Percentiles rank a stretch among this genome's conserved stretches.
These are phyloP conservation scores for Ceratobasidium papillatum DNA, from an alignment of 1,284 basidiomycete species.

Conservation along the genomic window DNA sequence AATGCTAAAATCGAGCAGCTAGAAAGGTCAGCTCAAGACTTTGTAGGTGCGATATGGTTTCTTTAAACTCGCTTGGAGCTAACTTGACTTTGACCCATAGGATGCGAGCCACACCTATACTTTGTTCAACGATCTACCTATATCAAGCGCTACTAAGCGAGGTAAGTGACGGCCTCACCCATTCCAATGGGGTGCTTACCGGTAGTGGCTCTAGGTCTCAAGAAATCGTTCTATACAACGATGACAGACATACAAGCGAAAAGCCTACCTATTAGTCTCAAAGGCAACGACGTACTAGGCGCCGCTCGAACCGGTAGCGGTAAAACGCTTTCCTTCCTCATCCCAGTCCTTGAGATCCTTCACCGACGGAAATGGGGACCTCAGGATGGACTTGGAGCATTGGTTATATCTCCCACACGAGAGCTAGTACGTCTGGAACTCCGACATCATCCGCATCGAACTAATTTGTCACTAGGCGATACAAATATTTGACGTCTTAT, in stretches of 20 bases:
- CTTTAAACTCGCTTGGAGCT: not conserved
- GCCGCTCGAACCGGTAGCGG: constrained; percentile 84
- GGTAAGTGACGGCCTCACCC: constrained; percentile 55
- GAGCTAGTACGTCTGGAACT: constrained; percentile 74
- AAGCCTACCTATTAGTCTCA: constrained; percentile 70
- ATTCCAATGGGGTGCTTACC: not conserved
- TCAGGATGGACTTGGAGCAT: constrained; percentile 86
- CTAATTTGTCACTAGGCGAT: constrained; percentile 69
- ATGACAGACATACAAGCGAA: constrained; percentile 85
- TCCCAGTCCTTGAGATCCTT: constrained; percentile 79
- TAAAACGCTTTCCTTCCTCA: constrained; percentile 84
- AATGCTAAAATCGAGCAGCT: constrained; percentile 37
- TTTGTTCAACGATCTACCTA: constrained; percentile 70
- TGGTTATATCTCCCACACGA: constrained; percentile 94
- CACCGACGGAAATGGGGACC: constrained; percentile 81
- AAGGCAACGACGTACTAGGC: constrained; percentile 76
- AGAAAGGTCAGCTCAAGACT: constrained; percentile 32
- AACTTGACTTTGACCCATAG: constrained; percentile 4
- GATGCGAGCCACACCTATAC: constrained; percentile 5
- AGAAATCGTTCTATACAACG: constrained; percentile 82
- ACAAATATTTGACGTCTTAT: constrained; percentile 96
- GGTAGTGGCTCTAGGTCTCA: constrained; percentile 69
- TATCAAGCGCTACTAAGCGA: constrained; percentile 73
- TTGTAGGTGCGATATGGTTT: constrained; percentile 37
- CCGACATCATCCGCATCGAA: not conserved